Evolutionary conservation across 148 eudicot genomes (phyloP), one percentile per base, ranked within the genome.

Genomic region (Arbutus unedo): DNA sequence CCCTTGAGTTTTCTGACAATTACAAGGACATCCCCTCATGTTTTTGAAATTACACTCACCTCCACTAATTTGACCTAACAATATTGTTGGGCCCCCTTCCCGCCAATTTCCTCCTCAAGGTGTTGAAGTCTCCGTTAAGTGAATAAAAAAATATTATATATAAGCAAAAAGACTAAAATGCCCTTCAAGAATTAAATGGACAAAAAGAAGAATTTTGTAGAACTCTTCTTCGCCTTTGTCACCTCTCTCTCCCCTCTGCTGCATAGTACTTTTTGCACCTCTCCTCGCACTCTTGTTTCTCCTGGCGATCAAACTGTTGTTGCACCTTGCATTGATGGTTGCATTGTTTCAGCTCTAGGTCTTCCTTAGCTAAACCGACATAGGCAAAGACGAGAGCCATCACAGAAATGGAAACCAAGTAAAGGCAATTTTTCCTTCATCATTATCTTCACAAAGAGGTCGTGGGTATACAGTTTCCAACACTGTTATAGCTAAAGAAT

Each of bases 321-420:
- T 82, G 84, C 23, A 72, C 82, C 71, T 83, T 80, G 83, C 91
- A 89, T 83, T 82, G 83, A 53, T 89, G 86, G 78, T 88, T 80
- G 88, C 91, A 91, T 47, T 48, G 76, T 25, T 79, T 71, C 78
- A 84, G 80, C 86, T 88, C 88, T 1, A 86, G 91, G 74, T 91
- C 94, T 53, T 84, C 81, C 19, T 16, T 70, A 1, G 78, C 88
- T 8, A 81, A 53, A 54, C 76, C 66, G 2, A 38, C 3, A 21
- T 4, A 13, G 13, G 11, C 43, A 38, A 44, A 43, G 6, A 79
- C n/a, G 4, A 72, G 16, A 10, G 72, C 38, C 2, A 47, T 71
- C 15, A 41, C 41, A 81, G 68, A 72, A 67, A 71, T 71, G 77
- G 8, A 71, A 43, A 76, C 71, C 57, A 55, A 48, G 41, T 10